Conservation (phyloP, 331 rosid genomes). For the Pyrus hybrid region DNA sequence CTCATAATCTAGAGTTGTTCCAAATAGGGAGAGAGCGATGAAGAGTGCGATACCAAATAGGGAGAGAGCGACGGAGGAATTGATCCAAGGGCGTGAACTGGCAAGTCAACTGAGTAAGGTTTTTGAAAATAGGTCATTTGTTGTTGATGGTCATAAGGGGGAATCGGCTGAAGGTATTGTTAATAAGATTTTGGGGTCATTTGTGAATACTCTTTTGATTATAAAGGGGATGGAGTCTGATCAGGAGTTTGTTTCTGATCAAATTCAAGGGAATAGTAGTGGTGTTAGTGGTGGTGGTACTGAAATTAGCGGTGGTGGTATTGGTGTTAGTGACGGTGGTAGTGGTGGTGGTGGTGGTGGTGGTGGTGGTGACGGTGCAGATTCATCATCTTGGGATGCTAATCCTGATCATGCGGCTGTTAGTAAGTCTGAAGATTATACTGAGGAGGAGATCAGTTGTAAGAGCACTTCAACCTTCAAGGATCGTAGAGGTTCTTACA, state of each 20-base stretch:
- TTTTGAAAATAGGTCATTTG: neutral
- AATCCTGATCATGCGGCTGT: neutral
- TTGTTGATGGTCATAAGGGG: neutral
- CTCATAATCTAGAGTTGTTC: conserved; percentile 17
- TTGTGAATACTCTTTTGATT: conserved; percentile 32
- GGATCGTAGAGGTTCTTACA: conserved; percentile 43
- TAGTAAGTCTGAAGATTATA: conserved; percentile 25
- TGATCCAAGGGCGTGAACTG: conserved; percentile 37
- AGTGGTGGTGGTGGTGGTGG: neutral
- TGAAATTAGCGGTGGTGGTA: too few relatives aligned
- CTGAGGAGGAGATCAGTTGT: conserved; percentile 28
- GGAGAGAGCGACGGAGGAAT: conserved; percentile 28
- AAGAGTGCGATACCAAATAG: neutral
- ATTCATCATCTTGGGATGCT: conserved; percentile 8
- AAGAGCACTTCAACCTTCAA: conserved; percentile 15
- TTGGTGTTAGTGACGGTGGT: neutral
- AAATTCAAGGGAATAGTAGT: neutral
- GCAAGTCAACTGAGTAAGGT: conserved; percentile 29
- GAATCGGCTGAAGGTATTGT: conserved; percentile 23
- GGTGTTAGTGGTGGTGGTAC: neutral
- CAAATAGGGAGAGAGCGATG: neutral
- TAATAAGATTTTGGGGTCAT: conserved; percentile 30
- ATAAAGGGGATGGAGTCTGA: conserved; percentile 10
- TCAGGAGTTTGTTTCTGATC: neutral
- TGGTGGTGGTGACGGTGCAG: neutral